A percentile compares a stretch with the other conserved stretches of the same genome.
Conservation (phyloP, 2,329 filamentous ascomycete species). For the Pseudogymnoascus verrucosus region DNA sequence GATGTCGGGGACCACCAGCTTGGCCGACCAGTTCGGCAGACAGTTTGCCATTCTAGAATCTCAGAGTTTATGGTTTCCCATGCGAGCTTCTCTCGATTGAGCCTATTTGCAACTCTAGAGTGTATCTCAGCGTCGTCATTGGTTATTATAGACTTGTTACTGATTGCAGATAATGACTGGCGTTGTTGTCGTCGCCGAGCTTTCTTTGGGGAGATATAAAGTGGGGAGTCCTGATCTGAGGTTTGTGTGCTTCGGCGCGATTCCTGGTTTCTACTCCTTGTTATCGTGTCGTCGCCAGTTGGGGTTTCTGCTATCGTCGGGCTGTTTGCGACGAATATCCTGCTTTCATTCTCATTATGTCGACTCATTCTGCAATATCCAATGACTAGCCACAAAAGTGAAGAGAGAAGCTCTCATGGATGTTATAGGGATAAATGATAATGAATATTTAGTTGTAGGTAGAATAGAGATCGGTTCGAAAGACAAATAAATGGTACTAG, state of each 20-base stretch:
- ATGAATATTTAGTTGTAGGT: constrained; percentile 1
- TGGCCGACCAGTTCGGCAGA: constrained; percentile 24
- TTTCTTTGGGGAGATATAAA: constrained; percentile 3
- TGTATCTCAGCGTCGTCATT: constrained; percentile 12
- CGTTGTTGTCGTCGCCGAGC: background rate
- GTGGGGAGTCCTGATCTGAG: background rate
- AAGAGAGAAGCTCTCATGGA: constrained; percentile 5
- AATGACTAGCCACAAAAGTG: background rate
- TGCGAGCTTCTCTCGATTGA: constrained; percentile 16
- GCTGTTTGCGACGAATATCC: background rate
- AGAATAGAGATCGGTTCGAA: background rate
- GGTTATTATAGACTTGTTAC: constrained; percentile 16
- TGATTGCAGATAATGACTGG: constrained; percentile 22
- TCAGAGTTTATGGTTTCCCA: constrained; percentile 25
- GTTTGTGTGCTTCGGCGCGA: background rate
- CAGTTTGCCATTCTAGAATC: constrained; percentile 26
- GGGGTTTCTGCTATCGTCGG: background rate
- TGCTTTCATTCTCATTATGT: background rate
- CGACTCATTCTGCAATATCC: background rate
- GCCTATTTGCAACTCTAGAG: constrained; percentile 10
- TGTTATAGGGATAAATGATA: background rate
- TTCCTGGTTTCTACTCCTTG: background rate
- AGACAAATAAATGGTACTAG: background rate
- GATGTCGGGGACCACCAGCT: constrained; percentile 28
- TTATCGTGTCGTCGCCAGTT: no score